A percentile compares a stretch with the other conserved stretches of the same genome.
Evolutionary conservation across 495 filamentous ascomycete genomes (phyloP).

Genomic region (Aspergillus leporis): DNA sequence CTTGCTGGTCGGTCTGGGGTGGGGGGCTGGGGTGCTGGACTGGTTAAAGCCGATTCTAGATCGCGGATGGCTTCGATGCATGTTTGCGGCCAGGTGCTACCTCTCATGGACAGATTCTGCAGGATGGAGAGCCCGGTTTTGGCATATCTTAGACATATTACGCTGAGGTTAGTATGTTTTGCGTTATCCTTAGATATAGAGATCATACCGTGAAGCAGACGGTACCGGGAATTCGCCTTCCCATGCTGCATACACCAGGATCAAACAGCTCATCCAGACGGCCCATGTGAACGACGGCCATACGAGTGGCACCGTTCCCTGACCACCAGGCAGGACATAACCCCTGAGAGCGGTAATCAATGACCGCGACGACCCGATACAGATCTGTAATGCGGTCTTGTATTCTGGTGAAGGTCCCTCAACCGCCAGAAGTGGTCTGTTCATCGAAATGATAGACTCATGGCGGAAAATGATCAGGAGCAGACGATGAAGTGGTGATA

Average conservation of each 20-base stretch:
- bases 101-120: constrained; percentile 36
- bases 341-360: constrained; percentile 35
- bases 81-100: constrained; percentile 42
- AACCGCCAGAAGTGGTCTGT: constrained; percentile 42
- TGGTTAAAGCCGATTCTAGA: constrained; percentile 36
- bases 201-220: constrained; percentile 21
- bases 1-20: neutral
- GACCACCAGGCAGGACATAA: constrained; percentile 26
- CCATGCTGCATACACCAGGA: constrained; percentile 48
- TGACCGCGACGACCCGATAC: constrained; percentile 44
- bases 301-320: constrained; percentile 28
- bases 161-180: neutral
- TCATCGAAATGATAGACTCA: constrained; percentile 48
- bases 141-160: constrained; percentile 29
- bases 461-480: constrained; percentile 39
- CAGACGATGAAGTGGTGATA: constrained; percentile 37
- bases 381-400: constrained; percentile 44
- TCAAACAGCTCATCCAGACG: constrained; percentile 51
- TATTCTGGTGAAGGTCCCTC: constrained; percentile 39
- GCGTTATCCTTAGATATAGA: neutral
- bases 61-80: constrained; percentile 44
- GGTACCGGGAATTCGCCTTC: constrained; percentile 34
- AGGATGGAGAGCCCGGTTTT: constrained; percentile 34
- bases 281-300: constrained; percentile 52
- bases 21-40: constrained; percentile 4